Evolutionary conservation across 768 basidiomycete species (phyloP).

Genomic region (Rhodotorula diobovata): DNA sequence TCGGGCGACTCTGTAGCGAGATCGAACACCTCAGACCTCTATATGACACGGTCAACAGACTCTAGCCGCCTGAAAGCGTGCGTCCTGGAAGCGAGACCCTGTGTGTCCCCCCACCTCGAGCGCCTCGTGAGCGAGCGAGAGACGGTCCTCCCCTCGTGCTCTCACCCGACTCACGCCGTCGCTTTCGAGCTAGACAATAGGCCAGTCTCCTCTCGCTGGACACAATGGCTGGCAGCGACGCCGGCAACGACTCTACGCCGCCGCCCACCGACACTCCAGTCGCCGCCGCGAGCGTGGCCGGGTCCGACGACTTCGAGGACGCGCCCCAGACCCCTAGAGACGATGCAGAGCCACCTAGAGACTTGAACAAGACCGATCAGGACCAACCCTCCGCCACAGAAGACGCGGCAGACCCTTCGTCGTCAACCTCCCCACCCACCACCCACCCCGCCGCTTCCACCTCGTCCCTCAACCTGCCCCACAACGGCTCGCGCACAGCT

Average conservation of each 20-base stretch:
- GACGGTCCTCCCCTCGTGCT: no score
- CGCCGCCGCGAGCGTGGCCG: not conserved
- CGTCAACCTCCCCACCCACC: not conserved
- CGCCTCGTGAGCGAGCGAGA: not conserved
- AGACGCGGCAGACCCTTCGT: not conserved
- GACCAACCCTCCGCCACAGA: not conserved
- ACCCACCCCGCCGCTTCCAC: slow-evolving; percentile 9
- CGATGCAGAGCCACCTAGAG: not conserved
- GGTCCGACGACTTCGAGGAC: not conserved
- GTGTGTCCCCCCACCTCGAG: no score
- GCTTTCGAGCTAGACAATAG: not conserved
- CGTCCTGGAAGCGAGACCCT: not conserved
- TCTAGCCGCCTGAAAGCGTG: no score
- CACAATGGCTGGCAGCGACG: slow-evolving; percentile 7
- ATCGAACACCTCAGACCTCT: no score
- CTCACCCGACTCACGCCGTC: not conserved
- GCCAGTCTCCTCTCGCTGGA: no score
- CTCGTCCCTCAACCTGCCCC: slow-evolving; percentile 9
- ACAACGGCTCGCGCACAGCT: not conserved
- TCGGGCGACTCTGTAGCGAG: no score
- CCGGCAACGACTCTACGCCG: not conserved
- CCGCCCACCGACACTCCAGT: not conserved
- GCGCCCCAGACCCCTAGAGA: no score
- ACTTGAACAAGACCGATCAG: not conserved
- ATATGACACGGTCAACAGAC: no score